phyloP scores from a whole-genome alignment of 2,329 filamentous ascomycete genomes.

The Fusarium papillatum region DNA sequence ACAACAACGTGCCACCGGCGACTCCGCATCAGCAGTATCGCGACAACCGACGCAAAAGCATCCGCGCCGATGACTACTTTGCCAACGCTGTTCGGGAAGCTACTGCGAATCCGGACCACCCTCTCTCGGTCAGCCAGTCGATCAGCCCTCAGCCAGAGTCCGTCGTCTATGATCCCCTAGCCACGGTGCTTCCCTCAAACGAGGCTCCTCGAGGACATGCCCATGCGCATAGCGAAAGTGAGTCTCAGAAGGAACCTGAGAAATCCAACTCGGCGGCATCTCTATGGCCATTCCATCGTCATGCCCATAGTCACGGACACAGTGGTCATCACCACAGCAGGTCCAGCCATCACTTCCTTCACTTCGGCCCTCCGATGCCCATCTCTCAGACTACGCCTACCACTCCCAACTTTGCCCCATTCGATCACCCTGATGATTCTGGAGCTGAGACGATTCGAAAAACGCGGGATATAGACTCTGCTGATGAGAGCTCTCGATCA shows the following conservation, averaged over 20 bases:
- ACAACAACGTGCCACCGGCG: constrained; percentile 62
- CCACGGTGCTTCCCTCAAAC: constrained; percentile 52
- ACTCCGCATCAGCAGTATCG: constrained; percentile 61
- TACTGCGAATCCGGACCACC: constrained; percentile 35
- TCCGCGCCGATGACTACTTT: constrained; percentile 70
- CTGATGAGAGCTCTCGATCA: constrained; percentile 66
- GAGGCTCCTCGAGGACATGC: constrained; percentile 41
- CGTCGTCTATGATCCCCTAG: constrained; percentile 55
- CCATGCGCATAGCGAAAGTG: constrained; percentile 44
- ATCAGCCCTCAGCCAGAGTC: constrained; percentile 41
- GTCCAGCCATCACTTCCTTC: constrained; percentile 52
- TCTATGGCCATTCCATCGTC: constrained; percentile 52
- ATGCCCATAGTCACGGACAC: constrained; percentile 54
- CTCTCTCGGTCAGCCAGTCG: constrained; percentile 42
- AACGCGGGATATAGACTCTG: constrained; percentile 54
- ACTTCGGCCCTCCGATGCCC: constrained; percentile 47
- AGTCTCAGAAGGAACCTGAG: constrained; percentile 39
- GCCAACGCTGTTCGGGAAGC: constrained; percentile 54
- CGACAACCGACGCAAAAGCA: constrained; percentile 66
- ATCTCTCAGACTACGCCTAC: constrained; percentile 47
- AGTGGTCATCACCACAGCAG: constrained; percentile 53
- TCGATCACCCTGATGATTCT: constrained; percentile 59
- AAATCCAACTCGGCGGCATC: constrained; percentile 42
- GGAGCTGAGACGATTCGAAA: constrained; percentile 50
- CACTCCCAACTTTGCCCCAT: constrained; percentile 53